A percentile compares a stretch with the other conserved stretches of the same genome.
These are phyloP conservation scores for Populus hybrid DNA, from an alignment of 441 rosid species.

Conservation along the genomic window DNA sequence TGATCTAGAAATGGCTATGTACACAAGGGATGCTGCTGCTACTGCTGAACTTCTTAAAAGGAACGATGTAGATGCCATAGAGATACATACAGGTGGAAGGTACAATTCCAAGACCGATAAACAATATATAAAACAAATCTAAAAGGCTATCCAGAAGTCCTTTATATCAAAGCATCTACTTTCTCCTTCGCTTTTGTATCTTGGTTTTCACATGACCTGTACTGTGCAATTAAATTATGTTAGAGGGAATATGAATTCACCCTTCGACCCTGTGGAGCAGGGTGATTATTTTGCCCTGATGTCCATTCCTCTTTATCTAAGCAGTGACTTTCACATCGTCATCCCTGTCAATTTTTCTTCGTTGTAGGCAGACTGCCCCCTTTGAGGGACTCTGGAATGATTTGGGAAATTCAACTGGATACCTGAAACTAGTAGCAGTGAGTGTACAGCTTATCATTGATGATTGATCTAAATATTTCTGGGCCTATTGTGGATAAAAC, in stretches of 20 bases:
- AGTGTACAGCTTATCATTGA: conserved; percentile 17
- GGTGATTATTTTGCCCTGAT: background rate
- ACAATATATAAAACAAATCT: background rate
- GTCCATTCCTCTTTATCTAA: background rate
- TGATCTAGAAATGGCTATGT: conserved; percentile 38
- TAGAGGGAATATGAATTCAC: background rate
- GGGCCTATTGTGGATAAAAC: background rate
- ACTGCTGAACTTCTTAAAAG: conserved; percentile 45
- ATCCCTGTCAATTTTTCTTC: background rate
- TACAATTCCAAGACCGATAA: conserved; percentile 4
- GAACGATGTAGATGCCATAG: conserved; percentile 52
- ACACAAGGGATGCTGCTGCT: conserved; percentile 46
- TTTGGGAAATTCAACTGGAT: conserved; percentile 33
- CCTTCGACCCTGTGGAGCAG: background rate
- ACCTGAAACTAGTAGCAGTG: conserved; percentile 54
- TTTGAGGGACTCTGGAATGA: conserved; percentile 52
- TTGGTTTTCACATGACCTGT: background rate
- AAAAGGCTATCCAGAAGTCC: background rate
- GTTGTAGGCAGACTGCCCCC: conserved; percentile 35
- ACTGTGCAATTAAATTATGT: background rate
- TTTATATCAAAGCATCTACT: background rate
- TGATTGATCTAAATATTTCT: background rate
- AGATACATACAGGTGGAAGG: conserved; percentile 69
- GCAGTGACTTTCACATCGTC: background rate
- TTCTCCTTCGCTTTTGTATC: background rate